Percentiles rank a stretch among this genome's conserved stretches.
Evolutionary conservation across 2,329 filamentous ascomycete genomes (phyloP).

Genomic region (Pseudopyricularia cyperi): DNA sequence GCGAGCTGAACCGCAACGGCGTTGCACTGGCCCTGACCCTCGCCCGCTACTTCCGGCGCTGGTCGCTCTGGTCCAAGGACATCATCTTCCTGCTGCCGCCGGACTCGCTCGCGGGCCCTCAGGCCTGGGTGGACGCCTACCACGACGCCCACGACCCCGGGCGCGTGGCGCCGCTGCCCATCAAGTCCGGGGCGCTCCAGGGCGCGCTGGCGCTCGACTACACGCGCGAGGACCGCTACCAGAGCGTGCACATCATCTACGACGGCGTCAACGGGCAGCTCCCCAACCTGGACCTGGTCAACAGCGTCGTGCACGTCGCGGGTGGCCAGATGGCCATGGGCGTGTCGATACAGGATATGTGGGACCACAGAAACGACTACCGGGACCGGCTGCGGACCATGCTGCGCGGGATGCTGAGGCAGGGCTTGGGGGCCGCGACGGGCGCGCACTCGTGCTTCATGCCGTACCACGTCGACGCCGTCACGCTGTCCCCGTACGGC

Average conservation of each 20-base stretch:
- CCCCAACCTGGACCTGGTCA: conserved; percentile 90
- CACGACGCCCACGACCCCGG: conserved; percentile 72
- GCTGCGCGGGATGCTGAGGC: conserved; percentile 82
- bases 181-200: conserved; percentile 89
- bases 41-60: conserved; percentile 89
- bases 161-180: conserved; percentile 59
- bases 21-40: conserved; percentile 77
- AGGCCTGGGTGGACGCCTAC: conserved; percentile 97
- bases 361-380: conserved; percentile 66
- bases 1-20: conserved; percentile 71
- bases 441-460: conserved; percentile 94
- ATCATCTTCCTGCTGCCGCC: conserved; percentile 85
- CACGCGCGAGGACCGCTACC: conserved; percentile 70
- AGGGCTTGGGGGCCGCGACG: conserved; percentile 77
- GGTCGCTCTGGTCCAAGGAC: conserved; percentile 98
- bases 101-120: conserved; percentile 79
- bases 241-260: conserved; percentile 82
- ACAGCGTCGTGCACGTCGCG: conserved; percentile 80
- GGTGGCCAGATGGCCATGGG: conserved; percentile 85
- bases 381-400: conserved; percentile 74
- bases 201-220: conserved; percentile 92
- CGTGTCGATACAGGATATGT: conserved; percentile 76
- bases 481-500: conserved; percentile 82
- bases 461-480: conserved; percentile 91
- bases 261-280: conserved; percentile 93